phyloP scores from a whole-genome alignment of 306 rosid genomes.

The Casuarina equisetifolia region DNA sequence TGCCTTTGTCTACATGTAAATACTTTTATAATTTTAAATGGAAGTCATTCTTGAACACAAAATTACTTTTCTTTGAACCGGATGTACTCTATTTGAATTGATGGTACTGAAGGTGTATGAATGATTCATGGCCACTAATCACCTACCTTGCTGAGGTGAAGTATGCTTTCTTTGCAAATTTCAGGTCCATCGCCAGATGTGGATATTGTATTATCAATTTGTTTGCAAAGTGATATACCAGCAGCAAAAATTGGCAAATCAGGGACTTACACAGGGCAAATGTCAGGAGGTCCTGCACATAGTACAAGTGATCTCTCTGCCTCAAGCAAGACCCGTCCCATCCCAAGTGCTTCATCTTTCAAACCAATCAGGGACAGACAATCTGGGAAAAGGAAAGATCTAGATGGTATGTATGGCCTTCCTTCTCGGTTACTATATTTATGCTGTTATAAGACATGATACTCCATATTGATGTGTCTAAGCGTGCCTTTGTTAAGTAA shows the following conservation, averaged over 20 bases:
- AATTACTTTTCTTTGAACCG: background rate
- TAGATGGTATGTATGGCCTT: conserved; percentile 62
- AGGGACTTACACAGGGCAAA: conserved; percentile 37
- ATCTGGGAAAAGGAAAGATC: conserved; percentile 70
- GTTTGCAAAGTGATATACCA: conserved; percentile 76
- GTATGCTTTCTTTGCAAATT: conserved; percentile 25
- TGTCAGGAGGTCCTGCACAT: conserved; percentile 56
- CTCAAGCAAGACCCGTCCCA: conserved; percentile 77
- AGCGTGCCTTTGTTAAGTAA: background rate
- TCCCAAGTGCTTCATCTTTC: conserved; percentile 54
- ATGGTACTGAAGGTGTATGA: background rate
- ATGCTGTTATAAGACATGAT: background rate
- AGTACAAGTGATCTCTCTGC: conserved; percentile 77
- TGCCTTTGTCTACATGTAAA: background rate
- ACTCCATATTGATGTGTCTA: background rate
- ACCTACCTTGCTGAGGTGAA: conserved; percentile 18
- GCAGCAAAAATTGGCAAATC: conserved; percentile 49
- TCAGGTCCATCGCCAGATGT: conserved; percentile 93
- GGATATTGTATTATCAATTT: conserved; percentile 80
- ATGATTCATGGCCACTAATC: conserved; percentile 1
- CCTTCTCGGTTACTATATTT: background rate
- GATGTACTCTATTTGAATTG: background rate
- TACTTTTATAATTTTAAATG: no score
- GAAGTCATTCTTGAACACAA: no score
- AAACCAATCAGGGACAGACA: conserved; percentile 56